These are phyloP conservation scores for Lodderomyces orthopsilosis DNA, from an alignment of 1,139 yeast species.

Conservation along the genomic window DNA sequence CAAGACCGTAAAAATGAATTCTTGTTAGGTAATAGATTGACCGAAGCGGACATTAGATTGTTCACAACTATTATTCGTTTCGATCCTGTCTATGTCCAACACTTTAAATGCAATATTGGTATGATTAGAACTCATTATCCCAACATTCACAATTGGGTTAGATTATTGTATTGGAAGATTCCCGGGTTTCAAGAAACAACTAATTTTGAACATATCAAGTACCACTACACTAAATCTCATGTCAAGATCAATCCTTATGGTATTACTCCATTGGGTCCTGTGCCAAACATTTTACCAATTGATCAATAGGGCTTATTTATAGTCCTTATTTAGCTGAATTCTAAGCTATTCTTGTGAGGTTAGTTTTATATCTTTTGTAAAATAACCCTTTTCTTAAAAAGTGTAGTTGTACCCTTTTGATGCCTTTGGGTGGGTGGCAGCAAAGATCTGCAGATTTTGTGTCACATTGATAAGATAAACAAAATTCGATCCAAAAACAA, in stretches of 20 bases:
- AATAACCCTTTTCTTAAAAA: no score
- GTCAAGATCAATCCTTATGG: conserved; percentile 74
- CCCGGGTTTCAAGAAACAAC: conserved; percentile 79
- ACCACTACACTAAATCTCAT: conserved; percentile 86
- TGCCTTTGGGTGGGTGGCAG: no score
- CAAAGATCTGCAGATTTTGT: no score
- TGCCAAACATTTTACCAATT: conserved; percentile 60
- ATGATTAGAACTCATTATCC: conserved; percentile 85
- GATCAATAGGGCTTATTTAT: conserved; percentile 5
- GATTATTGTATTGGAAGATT: conserved; percentile 81
- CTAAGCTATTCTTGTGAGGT: no score
- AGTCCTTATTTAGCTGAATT: neutral
- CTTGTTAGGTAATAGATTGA: conserved; percentile 63
- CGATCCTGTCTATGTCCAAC: conserved; percentile 90
- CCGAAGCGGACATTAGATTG: conserved; percentile 88
- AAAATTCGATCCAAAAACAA: no score
- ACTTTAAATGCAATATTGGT: conserved; percentile 86
- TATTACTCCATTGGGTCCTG: conserved; percentile 87
- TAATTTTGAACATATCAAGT: conserved; percentile 83
- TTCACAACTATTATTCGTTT: conserved; percentile 77
- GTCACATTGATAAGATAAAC: no score
- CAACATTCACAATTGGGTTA: conserved; percentile 71
- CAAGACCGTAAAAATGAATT: conserved; percentile 35
- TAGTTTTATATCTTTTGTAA: no score
- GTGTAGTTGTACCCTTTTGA: no score